These are phyloP conservation scores for Rhizophora mangle DNA, from an alignment of 345 rosid genomes.

Conservation along the genomic window DNA sequence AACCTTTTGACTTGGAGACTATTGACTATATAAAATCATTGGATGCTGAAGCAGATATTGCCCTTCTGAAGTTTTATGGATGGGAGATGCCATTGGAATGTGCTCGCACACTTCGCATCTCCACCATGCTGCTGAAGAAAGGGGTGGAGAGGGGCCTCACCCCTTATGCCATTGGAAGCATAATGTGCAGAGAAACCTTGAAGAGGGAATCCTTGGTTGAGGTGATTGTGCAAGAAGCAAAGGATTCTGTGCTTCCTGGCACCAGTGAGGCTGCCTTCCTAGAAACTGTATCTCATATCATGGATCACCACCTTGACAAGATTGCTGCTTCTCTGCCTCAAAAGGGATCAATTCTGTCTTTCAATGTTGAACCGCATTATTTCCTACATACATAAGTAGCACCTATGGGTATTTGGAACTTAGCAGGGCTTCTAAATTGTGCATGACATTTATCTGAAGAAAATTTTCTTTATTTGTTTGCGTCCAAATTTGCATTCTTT, in stretches of 20 bases:
- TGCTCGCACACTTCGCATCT: slow-evolving; percentile 33
- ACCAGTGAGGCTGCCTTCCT: slow-evolving; percentile 35
- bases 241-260: slow-evolving; percentile 35
- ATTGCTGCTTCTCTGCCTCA: slow-evolving; percentile 14
- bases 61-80: slow-evolving; percentile 37
- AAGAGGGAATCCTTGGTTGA: slow-evolving; percentile 32
- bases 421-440: not conserved
- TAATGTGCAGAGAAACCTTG: slow-evolving; percentile 45
- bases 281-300: slow-evolving; percentile 33
- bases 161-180: slow-evolving; percentile 37
- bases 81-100: slow-evolving; percentile 32
- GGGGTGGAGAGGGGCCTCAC: slow-evolving; percentile 41
- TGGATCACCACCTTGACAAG: slow-evolving; percentile 35
- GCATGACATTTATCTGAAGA: not conserved
- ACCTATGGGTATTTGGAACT: not conserved
- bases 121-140: slow-evolving; percentile 48
- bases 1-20: slow-evolving; percentile 33
- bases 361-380: not conserved
- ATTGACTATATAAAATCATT: slow-evolving; percentile 37
- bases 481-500: slow-evolving; percentile 1
- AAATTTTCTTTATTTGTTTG: not conserved
- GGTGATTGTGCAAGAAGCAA: slow-evolving; percentile 38
- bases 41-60: slow-evolving; percentile 44
- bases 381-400: not conserved
- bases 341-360: slow-evolving; percentile 3